Percentiles rank a stretch among this genome's conserved stretches.
phyloP scores from a whole-genome alignment of 371 early-diverging fungal genomes.

The Entomophthora muscae region DNA sequence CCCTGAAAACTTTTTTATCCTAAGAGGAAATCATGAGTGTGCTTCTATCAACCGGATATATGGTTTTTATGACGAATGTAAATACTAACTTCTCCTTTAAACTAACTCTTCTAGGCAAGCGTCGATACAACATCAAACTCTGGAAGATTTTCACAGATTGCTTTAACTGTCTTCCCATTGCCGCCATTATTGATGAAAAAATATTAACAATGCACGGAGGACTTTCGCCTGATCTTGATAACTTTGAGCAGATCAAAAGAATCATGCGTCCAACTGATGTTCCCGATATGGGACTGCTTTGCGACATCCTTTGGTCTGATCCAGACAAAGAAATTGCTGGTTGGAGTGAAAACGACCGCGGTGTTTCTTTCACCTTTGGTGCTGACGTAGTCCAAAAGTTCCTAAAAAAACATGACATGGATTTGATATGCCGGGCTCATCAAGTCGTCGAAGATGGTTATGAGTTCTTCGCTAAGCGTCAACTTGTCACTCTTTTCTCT shows the following conservation, averaged over 20 bases:
- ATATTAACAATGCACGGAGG: constrained; percentile 99
- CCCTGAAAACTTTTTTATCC: constrained; percentile 90
- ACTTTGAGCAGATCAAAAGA: constrained; percentile 87
- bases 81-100: constrained; percentile 6
- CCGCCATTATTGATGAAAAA: constrained; percentile 91
- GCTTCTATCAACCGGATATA: constrained; percentile 94
- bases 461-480: constrained; percentile 91
- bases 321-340: constrained; percentile 56
- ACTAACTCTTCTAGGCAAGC: constrained; percentile 31
- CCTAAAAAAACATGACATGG: constrained; percentile 74
- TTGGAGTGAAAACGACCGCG: constrained; percentile 98
- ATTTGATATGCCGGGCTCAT: constrained; percentile 92
- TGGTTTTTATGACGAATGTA: constrained; percentile 98
- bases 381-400: constrained; percentile 76
- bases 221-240: constrained; percentile 69
- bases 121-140: constrained; percentile 79
- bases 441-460: constrained; percentile 99
- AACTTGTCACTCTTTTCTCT: constrained; percentile 88
- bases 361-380: constrained; percentile 95
- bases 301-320: constrained; percentile 85
- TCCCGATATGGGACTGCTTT: constrained; percentile 85
- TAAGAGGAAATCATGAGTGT: constrained; percentile 98
- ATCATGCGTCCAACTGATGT: constrained; percentile 91
- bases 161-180: constrained; percentile 95
- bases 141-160: constrained; percentile 97